Evolutionary conservation across 345 rosid genomes (phyloP).

Genomic region (Cardamine occulta): DNA sequence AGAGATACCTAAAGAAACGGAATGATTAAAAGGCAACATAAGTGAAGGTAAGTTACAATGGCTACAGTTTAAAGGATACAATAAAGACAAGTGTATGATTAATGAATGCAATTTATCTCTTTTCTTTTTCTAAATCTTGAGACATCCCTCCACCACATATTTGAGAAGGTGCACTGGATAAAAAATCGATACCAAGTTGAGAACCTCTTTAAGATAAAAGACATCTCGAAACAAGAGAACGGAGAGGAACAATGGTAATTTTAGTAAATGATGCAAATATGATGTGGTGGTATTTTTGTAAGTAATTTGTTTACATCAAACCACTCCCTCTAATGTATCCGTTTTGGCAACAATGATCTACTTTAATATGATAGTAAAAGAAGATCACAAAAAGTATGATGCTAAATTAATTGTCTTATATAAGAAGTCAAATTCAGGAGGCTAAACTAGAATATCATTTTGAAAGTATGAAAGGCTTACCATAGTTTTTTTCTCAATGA

Average conservation of each 20-base stretch:
- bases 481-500: not conserved
- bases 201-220: not conserved
- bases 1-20: conserved; percentile 32
- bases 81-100: conserved; percentile 33
- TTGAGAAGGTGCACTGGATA: not conserved
- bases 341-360: too few species aligned
- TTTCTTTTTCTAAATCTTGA: not conserved
- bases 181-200: conserved; percentile 3
- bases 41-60: conserved; percentile 41
- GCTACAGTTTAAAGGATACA: conserved; percentile 45
- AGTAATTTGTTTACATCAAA: not conserved
- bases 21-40: conserved; percentile 44
- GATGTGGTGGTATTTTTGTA: not conserved
- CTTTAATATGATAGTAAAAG: too few species aligned
- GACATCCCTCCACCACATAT: conserved; percentile 34
- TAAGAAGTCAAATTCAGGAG: too few species aligned
- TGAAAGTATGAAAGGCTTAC: not conserved
- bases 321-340: too few species aligned
- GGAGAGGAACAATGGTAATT: not conserved
- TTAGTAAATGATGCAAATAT: not conserved
- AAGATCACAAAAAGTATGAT: too few species aligned
- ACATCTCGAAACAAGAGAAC: not conserved
- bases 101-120: not conserved
- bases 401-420: not conserved
- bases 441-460: too few species aligned